phyloP scores from a whole-genome alignment of 169 alveolate species.

The Babesia bovis region DNA sequence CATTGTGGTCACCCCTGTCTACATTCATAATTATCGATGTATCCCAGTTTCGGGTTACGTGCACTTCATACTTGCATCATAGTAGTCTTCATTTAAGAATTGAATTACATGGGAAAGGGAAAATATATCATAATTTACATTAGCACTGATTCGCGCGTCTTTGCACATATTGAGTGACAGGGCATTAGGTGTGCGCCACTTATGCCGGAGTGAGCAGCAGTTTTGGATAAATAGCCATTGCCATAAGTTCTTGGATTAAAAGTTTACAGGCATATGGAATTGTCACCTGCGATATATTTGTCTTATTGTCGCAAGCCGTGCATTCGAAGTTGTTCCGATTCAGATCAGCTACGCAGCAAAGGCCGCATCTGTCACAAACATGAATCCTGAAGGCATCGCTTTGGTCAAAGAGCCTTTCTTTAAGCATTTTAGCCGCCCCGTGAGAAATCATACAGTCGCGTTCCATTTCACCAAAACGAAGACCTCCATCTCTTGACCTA shows the following conservation, averaged over 20 bases:
- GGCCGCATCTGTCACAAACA: constrained; percentile 96
- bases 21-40: not conserved
- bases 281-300: constrained; percentile 90
- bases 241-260: constrained; percentile 96
- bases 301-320: constrained; percentile 87
- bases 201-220: constrained; percentile 72
- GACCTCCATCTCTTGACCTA: constrained; percentile 96
- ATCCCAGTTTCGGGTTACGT: not conserved
- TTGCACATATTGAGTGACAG: constrained; percentile 19
- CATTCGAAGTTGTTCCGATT: constrained; percentile 89
- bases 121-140: not conserved
- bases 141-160: constrained; percentile 37
- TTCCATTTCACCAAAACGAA: constrained; percentile 99
- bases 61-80: not conserved
- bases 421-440: constrained; percentile 99
- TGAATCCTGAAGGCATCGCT: constrained; percentile 98
- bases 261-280: constrained; percentile 99
- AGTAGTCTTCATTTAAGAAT: not conserved
- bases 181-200: constrained; percentile 22
- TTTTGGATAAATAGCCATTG: constrained; percentile 98
- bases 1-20: constrained; percentile 17
- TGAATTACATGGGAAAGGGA: not conserved
- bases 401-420: constrained; percentile 98
- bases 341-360: constrained; percentile 93
- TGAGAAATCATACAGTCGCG: constrained; percentile 99